Evolutionary conservation across 2,329 filamentous ascomycete genomes (phyloP), one percentile per base, ranked within the genome.

Genomic region (Pseudopithomyces chartarum): DNA sequence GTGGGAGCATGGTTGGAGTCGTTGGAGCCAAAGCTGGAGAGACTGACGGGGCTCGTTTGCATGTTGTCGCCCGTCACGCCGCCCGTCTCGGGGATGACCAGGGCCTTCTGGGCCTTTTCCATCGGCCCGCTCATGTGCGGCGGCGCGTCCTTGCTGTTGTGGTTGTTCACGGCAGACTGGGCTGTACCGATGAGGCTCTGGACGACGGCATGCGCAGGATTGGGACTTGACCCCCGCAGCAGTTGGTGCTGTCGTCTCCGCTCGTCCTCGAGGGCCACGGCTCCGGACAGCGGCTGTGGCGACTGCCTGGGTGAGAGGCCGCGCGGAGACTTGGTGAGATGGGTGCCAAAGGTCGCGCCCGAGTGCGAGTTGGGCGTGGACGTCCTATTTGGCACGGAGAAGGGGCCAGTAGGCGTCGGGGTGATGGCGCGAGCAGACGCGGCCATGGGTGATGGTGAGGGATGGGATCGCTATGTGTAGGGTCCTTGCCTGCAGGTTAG

Each of bases 41-140:
- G 71, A 66, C 82, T 85, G 40, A 80, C 78, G 6, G 83, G 79
- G 64, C 81, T 84, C 33, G 80, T 79, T 64, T 86, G 82, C 59
- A 81, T 76, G 57, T 71, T 75, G 39, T 81, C 78, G 52, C 78
- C 69, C 15, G 73, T 74, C 52, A 74, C 67, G 29, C 64, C 67
- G 38, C 55, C 61, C 40, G 71, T 66, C 33, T 83, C 80, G 20
- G 81, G 78, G 10, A 84, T 80, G 29, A 79, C 78, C 56, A 84
- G 78, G 46, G 78, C 76, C 64, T 82, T 80, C 5, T 79, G 78
- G 6, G 74, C 77, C 60, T 78, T 77, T 23, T 78, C 77, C 60
- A 84, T 66, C 10, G 82, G 77, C 50, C 83, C 79, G 62, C 80
- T 82, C 52, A 82, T 70, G 26, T 79, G 77, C 23, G 79, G 77